Percentiles rank a stretch among this genome's conserved stretches.
Evolutionary conservation across 139 green algal genomes (phyloP).

Genomic region (Micractinium sp.): DNA sequence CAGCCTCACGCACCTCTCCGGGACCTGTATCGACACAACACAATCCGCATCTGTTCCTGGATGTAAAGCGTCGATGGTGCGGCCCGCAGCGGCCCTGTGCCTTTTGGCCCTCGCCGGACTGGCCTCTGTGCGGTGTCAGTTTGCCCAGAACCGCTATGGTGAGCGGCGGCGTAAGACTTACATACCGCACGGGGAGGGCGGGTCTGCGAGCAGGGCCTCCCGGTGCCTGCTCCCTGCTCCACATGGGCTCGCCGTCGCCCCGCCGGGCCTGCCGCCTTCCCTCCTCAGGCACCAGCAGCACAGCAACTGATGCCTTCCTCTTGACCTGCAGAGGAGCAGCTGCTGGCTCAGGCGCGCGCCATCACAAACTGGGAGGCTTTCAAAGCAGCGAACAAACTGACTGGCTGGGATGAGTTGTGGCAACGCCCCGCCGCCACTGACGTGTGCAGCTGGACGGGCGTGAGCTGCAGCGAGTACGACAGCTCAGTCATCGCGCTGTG

Average conservation of each 20-base stretch:
- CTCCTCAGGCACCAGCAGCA: no score
- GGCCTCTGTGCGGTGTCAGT: neutral
- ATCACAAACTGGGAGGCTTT: constrained; percentile 10
- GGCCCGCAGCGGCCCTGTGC: neutral
- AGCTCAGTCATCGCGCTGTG: neutral
- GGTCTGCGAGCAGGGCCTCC: neutral
- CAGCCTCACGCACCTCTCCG: no score
- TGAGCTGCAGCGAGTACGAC: neutral
- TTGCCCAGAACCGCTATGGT: neutral
- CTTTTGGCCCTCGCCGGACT: neutral
- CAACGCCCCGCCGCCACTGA: neutral
- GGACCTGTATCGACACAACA: no score
- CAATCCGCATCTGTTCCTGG: no score
- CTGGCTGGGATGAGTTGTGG: neutral
- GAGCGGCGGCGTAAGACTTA: neutral
- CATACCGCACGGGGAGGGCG: no score
- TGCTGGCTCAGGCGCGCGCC: constrained; percentile 17
- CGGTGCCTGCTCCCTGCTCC: no score
- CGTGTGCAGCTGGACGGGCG: neutral
- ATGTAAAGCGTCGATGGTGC: neutral
- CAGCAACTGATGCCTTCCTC: neutral
- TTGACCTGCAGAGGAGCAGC: neutral
- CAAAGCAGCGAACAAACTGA: neutral
- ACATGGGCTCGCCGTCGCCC: no score
- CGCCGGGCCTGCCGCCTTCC: neutral